phyloP scores from a whole-genome alignment of 2,329 filamentous ascomycete genomes.

The Cadophora luteo-olivacea region DNA sequence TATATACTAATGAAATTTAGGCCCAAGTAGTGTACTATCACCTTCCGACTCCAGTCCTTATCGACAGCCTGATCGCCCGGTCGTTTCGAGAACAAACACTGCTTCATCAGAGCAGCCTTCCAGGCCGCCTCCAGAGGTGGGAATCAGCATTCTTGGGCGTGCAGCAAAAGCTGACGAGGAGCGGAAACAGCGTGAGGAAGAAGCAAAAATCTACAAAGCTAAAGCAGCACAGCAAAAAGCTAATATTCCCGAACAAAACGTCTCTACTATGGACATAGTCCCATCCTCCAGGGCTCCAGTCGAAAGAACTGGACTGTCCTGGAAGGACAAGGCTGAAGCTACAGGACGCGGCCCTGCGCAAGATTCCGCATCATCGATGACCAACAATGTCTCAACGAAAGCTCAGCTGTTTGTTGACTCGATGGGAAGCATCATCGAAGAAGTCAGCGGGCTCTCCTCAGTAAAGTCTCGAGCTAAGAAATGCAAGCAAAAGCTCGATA shows the following conservation, averaged over 20 bases:
- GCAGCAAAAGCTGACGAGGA: conserved; percentile 12
- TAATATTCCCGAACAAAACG: not conserved
- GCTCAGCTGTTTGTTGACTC: not conserved
- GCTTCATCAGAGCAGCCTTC: not conserved
- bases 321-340: conserved; percentile 2
- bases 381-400: no score
- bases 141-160: conserved; percentile 5
- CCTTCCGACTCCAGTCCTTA: conserved; percentile 8
- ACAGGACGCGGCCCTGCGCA: no score
- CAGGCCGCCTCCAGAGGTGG: not conserved
- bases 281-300: not conserved
- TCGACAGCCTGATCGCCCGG: not conserved
- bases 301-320: not conserved
- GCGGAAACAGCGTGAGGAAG: conserved; percentile 11
- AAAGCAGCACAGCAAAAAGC: not conserved
- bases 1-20: not conserved
- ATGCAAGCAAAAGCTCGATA: conserved; percentile 19
- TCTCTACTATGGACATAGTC: not conserved
- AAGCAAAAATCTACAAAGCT: conserved; percentile 1
- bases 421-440: conserved; percentile 4
- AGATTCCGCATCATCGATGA: not conserved
- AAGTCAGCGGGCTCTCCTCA: conserved; percentile 13
- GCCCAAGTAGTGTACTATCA: not conserved
- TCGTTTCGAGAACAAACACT: not conserved
- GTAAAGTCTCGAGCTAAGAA: conserved; percentile 11